Evolutionary conservation across 129 eudicot genomes (phyloP).

Genomic region (Helichrysum umbraculigerum): DNA sequence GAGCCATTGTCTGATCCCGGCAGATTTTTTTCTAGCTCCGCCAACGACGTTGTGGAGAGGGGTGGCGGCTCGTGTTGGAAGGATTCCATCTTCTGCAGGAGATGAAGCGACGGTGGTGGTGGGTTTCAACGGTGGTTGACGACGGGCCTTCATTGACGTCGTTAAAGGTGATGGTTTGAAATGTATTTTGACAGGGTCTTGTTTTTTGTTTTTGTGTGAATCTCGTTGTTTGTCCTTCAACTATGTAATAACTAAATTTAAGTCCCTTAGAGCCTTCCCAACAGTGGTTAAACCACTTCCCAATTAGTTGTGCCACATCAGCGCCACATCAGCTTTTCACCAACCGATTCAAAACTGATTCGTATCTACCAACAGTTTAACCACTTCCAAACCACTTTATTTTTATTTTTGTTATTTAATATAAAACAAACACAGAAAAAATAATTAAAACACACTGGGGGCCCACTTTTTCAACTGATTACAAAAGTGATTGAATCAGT

Average conservation of each 20-base stretch:
- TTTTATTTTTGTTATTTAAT: too few species aligned
- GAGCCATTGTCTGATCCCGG: constrained; percentile 40
- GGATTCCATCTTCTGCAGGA: constrained; percentile 9
- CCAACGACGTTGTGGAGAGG: constrained; percentile 22
- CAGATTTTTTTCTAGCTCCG: constrained; percentile 31
- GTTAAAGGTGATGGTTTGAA: constrained; percentile 20
- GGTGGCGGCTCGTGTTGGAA: constrained; percentile 7
- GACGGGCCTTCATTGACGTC: constrained; percentile 33
- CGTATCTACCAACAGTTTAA: too few species aligned
- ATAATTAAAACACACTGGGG: too few species aligned
- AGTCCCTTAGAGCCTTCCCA: too few species aligned
- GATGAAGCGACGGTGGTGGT: constrained; percentile 17
- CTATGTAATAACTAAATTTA: background rate
- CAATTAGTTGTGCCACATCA: too few species aligned
- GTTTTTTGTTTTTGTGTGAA: constrained; percentile 21
- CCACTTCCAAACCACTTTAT: too few species aligned
- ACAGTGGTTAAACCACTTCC: too few species aligned
- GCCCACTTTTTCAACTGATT: too few species aligned
- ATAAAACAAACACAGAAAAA: too few species aligned
- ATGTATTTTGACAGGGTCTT: constrained; percentile 23
- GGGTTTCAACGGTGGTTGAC: constrained; percentile 28
- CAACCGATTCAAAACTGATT: too few species aligned
- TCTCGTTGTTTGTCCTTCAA: background rate
- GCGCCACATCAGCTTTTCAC: too few species aligned
- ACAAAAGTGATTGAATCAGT: too few species aligned